Evolutionary conservation across 164 flowering plant species (phyloP), one percentile per base, ranked within the genome.

Genomic region (Nelumbo lutea): DNA sequence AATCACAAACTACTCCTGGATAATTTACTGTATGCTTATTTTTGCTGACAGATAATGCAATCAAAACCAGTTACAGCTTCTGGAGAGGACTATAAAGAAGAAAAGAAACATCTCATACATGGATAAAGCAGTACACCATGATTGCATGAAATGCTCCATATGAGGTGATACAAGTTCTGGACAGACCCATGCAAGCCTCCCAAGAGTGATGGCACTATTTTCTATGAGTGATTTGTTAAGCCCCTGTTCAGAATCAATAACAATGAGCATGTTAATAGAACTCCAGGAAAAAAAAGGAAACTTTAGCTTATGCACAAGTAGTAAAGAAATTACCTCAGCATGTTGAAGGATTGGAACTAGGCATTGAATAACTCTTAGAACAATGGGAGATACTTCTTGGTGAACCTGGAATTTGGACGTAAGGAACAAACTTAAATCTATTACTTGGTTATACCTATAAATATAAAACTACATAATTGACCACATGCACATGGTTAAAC

Each of bases 121-220:
- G 42, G 96, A 84, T 74, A 95, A 83, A 67, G 98, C 93, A 65
- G 70, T 67, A 75, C 99, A 95, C 99, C 99, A 95, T 9, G 91
- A 46, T 79, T 89, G 90, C 97, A 95, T 85, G 80, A 95, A 95
- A 82, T 92, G 96, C 67, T 93, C 99, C 98, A 95, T 92, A 73
- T 92, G 97, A 7, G 98, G 98, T n/a, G 99, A 80, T 38, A 92
- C 90, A 68, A 90, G 79, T 63, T 92, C 96, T 13, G 99, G 98
- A 72, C 97, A 90, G 62, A 88, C 97, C 97, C 94, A 92, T 2
- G 90, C 94, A 76, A 95, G 87, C 72, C 99, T 84, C 69, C 99
- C 99, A 53, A 95, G 89, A 46, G 99, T 95, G 61, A 95, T 95
- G 64, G 99, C 94, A 84, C 95, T 85, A 77, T 95, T 95, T 73